phyloP scores from a whole-genome alignment of 805 yeast species.

The Candida qinlingensis region DNA sequence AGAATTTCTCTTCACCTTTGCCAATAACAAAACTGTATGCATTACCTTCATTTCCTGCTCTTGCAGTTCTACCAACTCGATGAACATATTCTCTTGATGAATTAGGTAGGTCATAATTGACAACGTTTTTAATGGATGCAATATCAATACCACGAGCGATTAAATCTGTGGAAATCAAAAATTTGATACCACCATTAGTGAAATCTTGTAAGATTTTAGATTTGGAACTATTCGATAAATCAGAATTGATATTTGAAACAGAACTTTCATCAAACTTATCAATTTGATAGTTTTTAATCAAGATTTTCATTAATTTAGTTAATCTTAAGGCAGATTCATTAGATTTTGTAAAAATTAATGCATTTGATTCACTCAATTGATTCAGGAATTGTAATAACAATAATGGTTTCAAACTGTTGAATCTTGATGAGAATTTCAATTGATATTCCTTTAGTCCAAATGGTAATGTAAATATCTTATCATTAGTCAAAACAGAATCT shows the following conservation, averaged over 20 bases:
- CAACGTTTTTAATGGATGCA: slow-evolving; percentile 59
- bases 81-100: slow-evolving; percentile 92
- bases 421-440: slow-evolving; percentile 33
- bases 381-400: slow-evolving; percentile 52
- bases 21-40: slow-evolving; percentile 76
- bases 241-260: slow-evolving; percentile 52
- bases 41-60: slow-evolving; percentile 77
- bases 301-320: slow-evolving; percentile 48
- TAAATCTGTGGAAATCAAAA: slow-evolving; percentile 79
- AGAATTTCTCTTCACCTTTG: slow-evolving; percentile 64
- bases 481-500: slow-evolving; percentile 36
- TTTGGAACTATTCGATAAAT: slow-evolving; percentile 48
- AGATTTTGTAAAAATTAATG: slow-evolving; percentile 63
- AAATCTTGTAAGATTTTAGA: slow-evolving; percentile 56
- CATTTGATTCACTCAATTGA: slow-evolving; percentile 32
- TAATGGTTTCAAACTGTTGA: slow-evolving; percentile 63
- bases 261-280: slow-evolving; percentile 5
- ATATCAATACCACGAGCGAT: slow-evolving; percentile 96
- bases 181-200: slow-evolving; percentile 41
- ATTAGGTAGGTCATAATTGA: slow-evolving; percentile 87
- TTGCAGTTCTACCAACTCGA: slow-evolving; percentile 94
- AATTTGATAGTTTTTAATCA: slow-evolving; percentile 27
- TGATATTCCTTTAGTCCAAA: slow-evolving; percentile 40
- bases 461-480: slow-evolving; percentile 57
- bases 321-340: slow-evolving; percentile 87